Percentiles rank a stretch among this genome's conserved stretches.
Conservation (phyloP, 345 rosid species). For the Ricinus communis region DNA sequence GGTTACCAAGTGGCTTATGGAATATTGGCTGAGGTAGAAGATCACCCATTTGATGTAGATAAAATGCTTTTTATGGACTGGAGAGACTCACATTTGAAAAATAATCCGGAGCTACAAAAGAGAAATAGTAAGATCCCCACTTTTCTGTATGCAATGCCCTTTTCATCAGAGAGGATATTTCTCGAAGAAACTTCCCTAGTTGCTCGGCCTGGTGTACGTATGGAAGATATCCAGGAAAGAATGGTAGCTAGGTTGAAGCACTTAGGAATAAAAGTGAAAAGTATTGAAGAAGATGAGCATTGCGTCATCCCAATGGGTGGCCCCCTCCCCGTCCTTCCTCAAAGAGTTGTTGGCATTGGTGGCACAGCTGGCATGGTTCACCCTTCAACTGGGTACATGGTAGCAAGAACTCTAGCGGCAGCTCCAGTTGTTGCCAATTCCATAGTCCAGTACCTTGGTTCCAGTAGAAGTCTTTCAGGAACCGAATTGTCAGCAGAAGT, state of each 20-base stretch:
- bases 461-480: slow-evolving; percentile 45
- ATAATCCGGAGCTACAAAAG: slow-evolving; percentile 43
- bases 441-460: slow-evolving; percentile 68
- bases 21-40: slow-evolving; percentile 89
- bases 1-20: slow-evolving; percentile 98
- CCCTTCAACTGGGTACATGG: slow-evolving; percentile 96
- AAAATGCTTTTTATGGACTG: slow-evolving; percentile 99
- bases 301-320: slow-evolving; percentile 99
- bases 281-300: slow-evolving; percentile 86
- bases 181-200: slow-evolving; percentile 94
- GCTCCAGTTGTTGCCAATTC: slow-evolving; percentile 89
- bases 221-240: slow-evolving; percentile 91
- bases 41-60: slow-evolving; percentile 87
- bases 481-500: slow-evolving; percentile 67
- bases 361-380: slow-evolving; percentile 98
- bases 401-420: slow-evolving; percentile 93
- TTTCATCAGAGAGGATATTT: slow-evolving; percentile 71
- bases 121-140: slow-evolving; percentile 78
- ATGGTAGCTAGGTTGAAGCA: slow-evolving; percentile 91
- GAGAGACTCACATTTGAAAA: slow-evolving; percentile 81
- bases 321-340: slow-evolving; percentile 91
- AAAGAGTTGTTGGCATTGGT: slow-evolving; percentile 89
- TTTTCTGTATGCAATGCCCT: slow-evolving; percentile 94
- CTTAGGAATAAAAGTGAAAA: slow-evolving; percentile 71
- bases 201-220: slow-evolving; percentile 79